phyloP scores from a whole-genome alignment of 2,329 filamentous ascomycete species.

The Cladosporium sp. region DNA sequence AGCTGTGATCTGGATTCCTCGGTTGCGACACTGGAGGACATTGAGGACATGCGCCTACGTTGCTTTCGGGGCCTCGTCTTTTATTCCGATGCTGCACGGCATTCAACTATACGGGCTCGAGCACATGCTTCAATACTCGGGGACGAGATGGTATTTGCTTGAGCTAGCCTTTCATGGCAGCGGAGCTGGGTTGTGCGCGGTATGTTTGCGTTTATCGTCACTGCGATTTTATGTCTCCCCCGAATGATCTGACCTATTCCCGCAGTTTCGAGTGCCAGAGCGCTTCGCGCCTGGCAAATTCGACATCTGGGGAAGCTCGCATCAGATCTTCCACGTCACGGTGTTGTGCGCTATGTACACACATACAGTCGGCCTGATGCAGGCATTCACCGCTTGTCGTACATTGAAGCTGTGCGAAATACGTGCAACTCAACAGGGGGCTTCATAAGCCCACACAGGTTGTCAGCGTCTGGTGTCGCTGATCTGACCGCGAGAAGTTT shows the following conservation, averaged over 20 bases:
- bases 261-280: slow-evolving; percentile 74
- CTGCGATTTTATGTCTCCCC: background rate
- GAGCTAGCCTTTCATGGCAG: background rate
- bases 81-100: background rate
- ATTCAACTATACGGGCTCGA: background rate
- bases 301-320: slow-evolving; percentile 86
- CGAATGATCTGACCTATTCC: slow-evolving; percentile 7
- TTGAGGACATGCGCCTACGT: background rate
- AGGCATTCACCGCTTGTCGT: background rate
- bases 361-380: background rate
- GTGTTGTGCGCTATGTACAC: background rate
- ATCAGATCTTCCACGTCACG: slow-evolving; percentile 86
- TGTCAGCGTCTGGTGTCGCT: no score
- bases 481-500: no score
- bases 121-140: background rate
- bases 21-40: background rate
- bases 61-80: background rate
- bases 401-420: background rate
- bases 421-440: background rate
- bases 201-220: background rate
- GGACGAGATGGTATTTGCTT: background rate
- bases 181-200: background rate
- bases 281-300: slow-evolving; percentile 71
- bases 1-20: background rate
- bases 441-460: no score